Percentiles rank a stretch among this genome's conserved stretches.
phyloP scores from a whole-genome alignment of 176 grass and related monocot genomes.

The Themeda triandra region DNA sequence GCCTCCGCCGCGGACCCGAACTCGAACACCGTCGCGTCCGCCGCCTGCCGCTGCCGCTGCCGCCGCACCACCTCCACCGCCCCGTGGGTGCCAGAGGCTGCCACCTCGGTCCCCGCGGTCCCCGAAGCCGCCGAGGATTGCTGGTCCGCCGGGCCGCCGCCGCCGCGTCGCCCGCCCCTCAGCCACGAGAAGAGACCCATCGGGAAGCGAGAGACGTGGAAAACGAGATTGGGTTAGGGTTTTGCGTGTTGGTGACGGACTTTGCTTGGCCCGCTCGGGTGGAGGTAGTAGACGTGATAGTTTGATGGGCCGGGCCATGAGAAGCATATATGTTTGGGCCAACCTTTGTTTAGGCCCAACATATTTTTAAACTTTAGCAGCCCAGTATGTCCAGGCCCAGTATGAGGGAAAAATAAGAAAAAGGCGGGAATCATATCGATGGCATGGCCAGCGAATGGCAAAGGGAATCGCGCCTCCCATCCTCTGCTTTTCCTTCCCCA shows the following conservation, averaged over 20 bases:
- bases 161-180: conserved; percentile 41
- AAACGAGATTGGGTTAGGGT: conserved; percentile 36
- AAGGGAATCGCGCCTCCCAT: conserved; percentile 49
- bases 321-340: too few relatives aligned
- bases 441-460: conserved; percentile 6
- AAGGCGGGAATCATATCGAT: conserved; percentile 41
- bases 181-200: conserved; percentile 94
- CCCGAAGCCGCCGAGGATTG: neutral
- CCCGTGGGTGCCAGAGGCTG: conserved; percentile 52
- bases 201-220: conserved; percentile 14
- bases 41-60: conserved; percentile 45
- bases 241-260: neutral
- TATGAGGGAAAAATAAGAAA: neutral
- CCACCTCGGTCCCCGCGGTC: neutral
- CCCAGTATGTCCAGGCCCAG: neutral
- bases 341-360: neutral
- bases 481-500: conserved; percentile 47
- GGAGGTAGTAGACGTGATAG: neutral
- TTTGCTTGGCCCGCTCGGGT: neutral
- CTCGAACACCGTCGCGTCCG: conserved; percentile 89
- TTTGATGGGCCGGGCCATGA: too few relatives aligned
- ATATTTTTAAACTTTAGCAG: neutral
- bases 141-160: conserved; percentile 21
- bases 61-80: conserved; percentile 81
- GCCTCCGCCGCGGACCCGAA: conserved; percentile 77